Evolutionary conservation across 1,284 basidiomycete genomes (phyloP).

Genomic region (Cutaneotrichosporon sp.): DNA sequence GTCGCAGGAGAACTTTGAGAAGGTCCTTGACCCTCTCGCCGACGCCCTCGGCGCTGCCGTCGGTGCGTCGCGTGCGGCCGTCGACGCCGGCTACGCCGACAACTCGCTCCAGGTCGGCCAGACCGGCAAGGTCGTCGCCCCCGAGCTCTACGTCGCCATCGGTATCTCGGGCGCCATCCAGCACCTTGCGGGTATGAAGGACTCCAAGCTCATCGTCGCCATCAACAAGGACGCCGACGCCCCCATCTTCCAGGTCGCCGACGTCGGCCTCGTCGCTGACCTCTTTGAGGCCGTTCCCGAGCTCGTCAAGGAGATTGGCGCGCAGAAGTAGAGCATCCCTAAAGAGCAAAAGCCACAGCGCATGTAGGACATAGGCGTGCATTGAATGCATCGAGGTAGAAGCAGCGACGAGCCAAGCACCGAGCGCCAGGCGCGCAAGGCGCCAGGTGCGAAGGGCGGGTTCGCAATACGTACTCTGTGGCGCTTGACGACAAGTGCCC

Average conservation of each 20-base stretch:
- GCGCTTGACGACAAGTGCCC: no score
- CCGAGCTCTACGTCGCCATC: constrained; percentile 86
- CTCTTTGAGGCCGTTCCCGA: constrained; percentile 83
- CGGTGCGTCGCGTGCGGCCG: constrained; percentile 93
- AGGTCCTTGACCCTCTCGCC: constrained; percentile 84
- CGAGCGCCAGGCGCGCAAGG: not conserved
- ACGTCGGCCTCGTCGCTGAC: constrained; percentile 89
- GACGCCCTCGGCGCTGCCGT: constrained; percentile 92
- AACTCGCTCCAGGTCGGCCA: constrained; percentile 98
- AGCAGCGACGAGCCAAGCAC: not conserved
- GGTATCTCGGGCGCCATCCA: constrained; percentile 99
- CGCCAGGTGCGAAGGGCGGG: not conserved
- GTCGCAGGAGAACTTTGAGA: constrained; percentile 85
- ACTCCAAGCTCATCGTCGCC: constrained; percentile 96
- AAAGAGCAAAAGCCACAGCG: not conserved
- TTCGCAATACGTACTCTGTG: no score
- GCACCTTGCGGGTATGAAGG: constrained; percentile 99
- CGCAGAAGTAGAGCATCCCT: constrained; percentile 18
- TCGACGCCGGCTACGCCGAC: constrained; percentile 97
- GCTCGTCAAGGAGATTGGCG: constrained; percentile 67
- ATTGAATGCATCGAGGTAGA: constrained; percentile 19
- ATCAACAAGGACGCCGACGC: constrained; percentile 99
- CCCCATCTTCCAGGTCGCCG: constrained; percentile 98
- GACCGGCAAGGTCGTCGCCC: constrained; percentile 71
- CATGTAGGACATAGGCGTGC: constrained; percentile 7